Conservation (phyloP, 1,139 yeast species). For the Lodderomyces jiufengensis region DNA sequence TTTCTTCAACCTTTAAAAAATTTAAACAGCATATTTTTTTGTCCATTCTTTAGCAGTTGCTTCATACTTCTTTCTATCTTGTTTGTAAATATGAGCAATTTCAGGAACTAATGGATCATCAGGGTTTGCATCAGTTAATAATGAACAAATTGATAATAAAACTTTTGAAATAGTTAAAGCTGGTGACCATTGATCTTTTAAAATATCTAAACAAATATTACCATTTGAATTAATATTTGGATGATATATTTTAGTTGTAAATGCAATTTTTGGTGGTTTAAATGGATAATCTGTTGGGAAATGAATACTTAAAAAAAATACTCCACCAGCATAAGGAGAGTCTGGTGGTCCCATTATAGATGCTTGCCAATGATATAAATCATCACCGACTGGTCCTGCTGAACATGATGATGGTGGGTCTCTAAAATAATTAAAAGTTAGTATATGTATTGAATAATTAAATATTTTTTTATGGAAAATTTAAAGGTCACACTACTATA, state of each 20-base stretch:
- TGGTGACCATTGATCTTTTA: conserved; percentile 90
- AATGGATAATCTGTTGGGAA: conserved; percentile 95
- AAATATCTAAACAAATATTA: conserved; percentile 78
- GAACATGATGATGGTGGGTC: conserved; percentile 99
- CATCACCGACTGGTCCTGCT: conserved; percentile 98
- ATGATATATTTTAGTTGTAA: conserved; percentile 86
- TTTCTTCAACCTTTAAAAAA: no score
- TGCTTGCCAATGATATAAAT: conserved; percentile 95
- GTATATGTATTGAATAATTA: conserved; percentile 17
- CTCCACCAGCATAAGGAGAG: conserved; percentile 92
- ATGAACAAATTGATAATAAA: conserved; percentile 80
- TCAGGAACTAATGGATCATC: conserved; percentile 99
- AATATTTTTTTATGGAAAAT: not conserved
- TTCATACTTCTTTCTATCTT: conserved; percentile 91
- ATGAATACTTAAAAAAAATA: conserved; percentile 83
- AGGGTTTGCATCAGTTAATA: conserved; percentile 95
- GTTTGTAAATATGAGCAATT: conserved; percentile 94
- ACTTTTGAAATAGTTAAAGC: conserved; percentile 89
- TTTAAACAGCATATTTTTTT: conserved; percentile 94
- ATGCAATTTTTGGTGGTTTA: conserved; percentile 90
- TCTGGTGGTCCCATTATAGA: conserved; percentile 95
- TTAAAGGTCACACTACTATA: not conserved
- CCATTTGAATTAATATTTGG: conserved; percentile 90
- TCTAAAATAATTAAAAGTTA: conserved; percentile 41
- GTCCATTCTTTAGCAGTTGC: conserved; percentile 99